Base-by-base conservation (phyloP, 2,329 filamentous ascomycete species). In the Clarireedia monteithiana region DNA sequence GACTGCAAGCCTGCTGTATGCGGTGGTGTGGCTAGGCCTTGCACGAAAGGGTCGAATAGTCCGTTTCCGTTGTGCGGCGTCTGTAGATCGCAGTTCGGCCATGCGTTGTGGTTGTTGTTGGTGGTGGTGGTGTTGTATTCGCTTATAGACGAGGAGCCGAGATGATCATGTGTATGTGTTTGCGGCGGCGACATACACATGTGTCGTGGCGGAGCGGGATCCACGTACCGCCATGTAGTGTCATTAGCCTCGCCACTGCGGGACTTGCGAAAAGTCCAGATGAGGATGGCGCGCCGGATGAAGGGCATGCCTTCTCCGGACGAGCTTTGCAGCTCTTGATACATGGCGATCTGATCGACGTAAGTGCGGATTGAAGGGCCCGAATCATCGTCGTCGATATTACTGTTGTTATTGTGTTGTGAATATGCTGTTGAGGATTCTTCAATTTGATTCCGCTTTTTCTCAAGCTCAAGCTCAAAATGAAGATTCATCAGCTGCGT, bases 251-350 rank as follows among this genome's bases (percentile, higher is more conserved):
- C 77, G 57, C 76, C 77, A 30, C 75, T 72, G 27, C 73, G 72
- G 46, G 73, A 70, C 61, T 74, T 80, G 70, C 69, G 75, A 67
- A 86, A 86, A 2, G 81, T 81, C 83, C 83, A 86, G 39, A 85
- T 74, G 54, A 86, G 74, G 56, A 85, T 77, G 36, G 75, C 77
- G 50, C 82, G 78, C n/a, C 81, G 77, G 9, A 73, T 76, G 79
- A 81, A 85, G 4, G 63, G 62, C 72, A 50, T 48, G 39, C 63
- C 71, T 56, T 75, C 73, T 5, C 76, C 76, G 4, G 78, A 69
- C 12, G 73, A 71, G 3, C 80, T 84, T 76, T 78, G 84, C 38
- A 85, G 75, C 71, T 85, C 83, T 67, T 86, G 83, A 67, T 83
- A 82, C 82, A 85, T 85, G 66, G 80, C 80, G 47, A 85, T 81